Base-by-base conservation (phyloP, 768 basidiomycete genomes). In the Phaeotremella skinneri region DNA sequence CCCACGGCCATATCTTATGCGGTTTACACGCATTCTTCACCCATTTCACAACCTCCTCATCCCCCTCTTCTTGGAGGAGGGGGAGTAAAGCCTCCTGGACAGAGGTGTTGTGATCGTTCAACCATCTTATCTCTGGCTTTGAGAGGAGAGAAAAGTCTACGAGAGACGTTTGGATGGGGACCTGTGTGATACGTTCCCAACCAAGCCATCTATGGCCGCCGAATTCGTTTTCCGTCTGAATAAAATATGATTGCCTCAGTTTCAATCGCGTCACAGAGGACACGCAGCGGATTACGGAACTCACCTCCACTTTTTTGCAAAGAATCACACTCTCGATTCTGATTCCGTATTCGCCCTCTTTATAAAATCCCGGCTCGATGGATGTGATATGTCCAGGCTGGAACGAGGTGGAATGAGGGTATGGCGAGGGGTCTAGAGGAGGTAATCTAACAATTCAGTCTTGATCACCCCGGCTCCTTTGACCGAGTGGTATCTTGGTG, bases 311-410 rank as follows among this genome's bases (percentile, higher is more conserved):
- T 50, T 83, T 83, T 62, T 84, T 83, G 41, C 96, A 90, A 34
- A 83, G 79, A 27, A 93, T 79, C 13, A 90, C 87, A 49, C 88
- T 90, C 78, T 99, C 96, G 49, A 92, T 90, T 4, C 96, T 84
- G 76, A 99, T 86, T 3, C 96, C 96, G 82, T 85, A 98, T 63
- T 83, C 81, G 14, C 86, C 85, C 52, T 86, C 85, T 29, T 84
- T 82, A 75, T 93, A 94, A 78, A 85, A 93, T 0, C 91, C 92
- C 48, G 92, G 94, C 78, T 97, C 92, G 69, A 96, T 93, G 48
- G 91, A 91, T 58, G 93, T 85, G 66, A 93, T 85, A 76, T 96
- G 86, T 11, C 96, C 96, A n/a, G 85, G 85, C 23, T 82, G 81
- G 30, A 97, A 82, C 2, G 89, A 83, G 29, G 85, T 81, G 39